These are phyloP conservation scores for Fusarium tricinctum DNA, from an alignment of 2,329 filamentous ascomycete genomes.

Conservation along the genomic window DNA sequence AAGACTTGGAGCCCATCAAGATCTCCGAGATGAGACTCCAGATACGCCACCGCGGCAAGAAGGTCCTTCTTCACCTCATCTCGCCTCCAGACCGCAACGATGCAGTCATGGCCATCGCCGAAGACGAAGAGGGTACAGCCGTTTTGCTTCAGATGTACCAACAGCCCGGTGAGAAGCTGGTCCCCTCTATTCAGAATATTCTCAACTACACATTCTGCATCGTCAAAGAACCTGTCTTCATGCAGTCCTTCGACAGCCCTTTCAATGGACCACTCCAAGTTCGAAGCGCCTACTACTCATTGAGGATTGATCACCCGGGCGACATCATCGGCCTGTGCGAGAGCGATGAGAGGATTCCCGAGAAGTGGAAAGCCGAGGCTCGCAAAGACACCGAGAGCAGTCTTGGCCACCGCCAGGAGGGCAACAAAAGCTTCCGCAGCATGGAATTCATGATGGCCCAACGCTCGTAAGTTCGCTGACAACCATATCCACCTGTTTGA, in stretches of 20 bases:
- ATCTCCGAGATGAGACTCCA: constrained; percentile 1
- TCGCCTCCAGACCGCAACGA: not conserved
- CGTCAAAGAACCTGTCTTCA: constrained; percentile 11
- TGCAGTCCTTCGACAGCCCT: not conserved
- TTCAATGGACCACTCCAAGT: not conserved
- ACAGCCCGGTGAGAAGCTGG: not conserved
- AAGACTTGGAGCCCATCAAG: constrained; percentile 10
- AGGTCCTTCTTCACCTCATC: not conserved
- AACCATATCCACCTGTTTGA: rapidly evolving
- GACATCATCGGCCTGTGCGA: not conserved
- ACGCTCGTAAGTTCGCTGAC: not conserved
- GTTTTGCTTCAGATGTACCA: constrained; percentile 3
- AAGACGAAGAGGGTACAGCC: constrained; percentile 4
- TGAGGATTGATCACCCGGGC: constrained; percentile 1
- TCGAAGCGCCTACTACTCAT: not conserved
- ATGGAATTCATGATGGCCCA: not conserved
- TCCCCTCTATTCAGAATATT: not conserved
- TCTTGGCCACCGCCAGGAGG: not conserved
- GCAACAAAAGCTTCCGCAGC: not conserved
- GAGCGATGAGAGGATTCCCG: not conserved
- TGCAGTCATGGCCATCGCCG: not conserved
- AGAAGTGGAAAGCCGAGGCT: not conserved
- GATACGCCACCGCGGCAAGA: not conserved
- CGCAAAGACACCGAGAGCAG: not conserved
- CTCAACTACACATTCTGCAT: not conserved